phyloP scores from a whole-genome alignment of 2,329 filamentous ascomycete species.

The Scolecobasidium constrictum region DNA sequence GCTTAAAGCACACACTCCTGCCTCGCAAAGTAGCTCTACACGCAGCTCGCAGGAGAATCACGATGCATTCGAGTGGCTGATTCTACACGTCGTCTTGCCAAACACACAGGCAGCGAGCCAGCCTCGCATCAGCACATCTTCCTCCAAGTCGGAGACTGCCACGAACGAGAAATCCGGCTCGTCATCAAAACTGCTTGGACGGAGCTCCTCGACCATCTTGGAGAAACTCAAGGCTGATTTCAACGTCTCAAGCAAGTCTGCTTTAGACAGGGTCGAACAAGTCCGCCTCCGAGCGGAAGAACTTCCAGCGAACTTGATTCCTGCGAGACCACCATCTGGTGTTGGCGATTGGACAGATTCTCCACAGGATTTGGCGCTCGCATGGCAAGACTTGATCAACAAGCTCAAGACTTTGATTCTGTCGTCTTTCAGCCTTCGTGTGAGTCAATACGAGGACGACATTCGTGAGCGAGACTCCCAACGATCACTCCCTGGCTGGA shows the following conservation, averaged over 20 bases:
- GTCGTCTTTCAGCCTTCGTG: slow-evolving; percentile 78
- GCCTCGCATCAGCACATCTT: slow-evolving; percentile 49
- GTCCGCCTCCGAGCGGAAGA: slow-evolving; percentile 48
- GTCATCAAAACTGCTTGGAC: slow-evolving; percentile 64
- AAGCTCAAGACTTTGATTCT: slow-evolving; percentile 85
- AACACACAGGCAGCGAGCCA: slow-evolving; percentile 74
- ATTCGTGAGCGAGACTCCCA: slow-evolving; percentile 90
- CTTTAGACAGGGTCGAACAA: slow-evolving; percentile 71
- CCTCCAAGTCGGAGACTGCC: slow-evolving; percentile 38
- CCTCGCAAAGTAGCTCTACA: slow-evolving; percentile 43
- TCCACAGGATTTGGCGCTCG: slow-evolving; percentile 65
- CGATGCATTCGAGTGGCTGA: slow-evolving; percentile 92
- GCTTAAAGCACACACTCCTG: slow-evolving; percentile 66
- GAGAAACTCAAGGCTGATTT: slow-evolving; percentile 90
- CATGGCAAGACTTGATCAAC: slow-evolving; percentile 72
- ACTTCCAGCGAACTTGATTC: slow-evolving; percentile 34
- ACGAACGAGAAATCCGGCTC: slow-evolving; percentile 51
- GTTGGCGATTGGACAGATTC: slow-evolving; percentile 48
- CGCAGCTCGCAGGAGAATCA: slow-evolving; percentile 74
- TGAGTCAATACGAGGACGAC: slow-evolving; percentile 92
- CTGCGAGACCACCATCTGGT: slow-evolving; percentile 13
- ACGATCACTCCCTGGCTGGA: slow-evolving; percentile 83
- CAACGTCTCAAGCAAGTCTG: slow-evolving; percentile 63
- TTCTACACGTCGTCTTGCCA: slow-evolving; percentile 83
- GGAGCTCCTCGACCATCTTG: slow-evolving; percentile 68